Evolutionary conservation across 2,329 filamentous ascomycete genomes (phyloP).

Genomic region (Lachnellula arida): DNA sequence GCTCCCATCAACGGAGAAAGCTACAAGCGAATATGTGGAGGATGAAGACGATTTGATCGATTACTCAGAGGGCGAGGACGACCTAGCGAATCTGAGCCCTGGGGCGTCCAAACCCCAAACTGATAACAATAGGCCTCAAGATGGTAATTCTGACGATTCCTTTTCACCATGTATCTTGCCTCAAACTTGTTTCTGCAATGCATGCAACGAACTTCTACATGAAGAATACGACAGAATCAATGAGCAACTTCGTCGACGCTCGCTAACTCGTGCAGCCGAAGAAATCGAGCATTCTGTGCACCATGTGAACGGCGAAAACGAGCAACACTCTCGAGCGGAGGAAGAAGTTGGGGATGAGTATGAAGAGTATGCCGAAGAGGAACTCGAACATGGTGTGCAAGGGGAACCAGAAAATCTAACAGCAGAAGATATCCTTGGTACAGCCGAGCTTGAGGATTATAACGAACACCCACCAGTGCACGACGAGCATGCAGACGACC

Average conservation of each 20-base stretch:
- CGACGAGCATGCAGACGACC: background rate
- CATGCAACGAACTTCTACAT: slow-evolving; percentile 21
- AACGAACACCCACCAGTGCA: background rate
- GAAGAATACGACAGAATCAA: slow-evolving; percentile 22
- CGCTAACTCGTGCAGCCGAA: slow-evolving; percentile 12
- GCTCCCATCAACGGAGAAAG: background rate
- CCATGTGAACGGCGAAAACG: background rate
- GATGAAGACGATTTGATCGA: slow-evolving; percentile 42
- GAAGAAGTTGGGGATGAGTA: slow-evolving; percentile 21
- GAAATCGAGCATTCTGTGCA: background rate
- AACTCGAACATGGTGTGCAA: background rate
- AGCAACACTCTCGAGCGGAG: slow-evolving; percentile 16
- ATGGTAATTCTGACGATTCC: slow-evolving; percentile 26
- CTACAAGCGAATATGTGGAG: slow-evolving; percentile 8
- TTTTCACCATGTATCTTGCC: slow-evolving; percentile 24
- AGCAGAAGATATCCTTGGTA: background rate
- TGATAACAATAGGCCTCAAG: slow-evolving; percentile 14
- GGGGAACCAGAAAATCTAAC: background rate
- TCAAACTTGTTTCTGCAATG: slow-evolving; percentile 25
- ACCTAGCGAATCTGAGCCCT: background rate
- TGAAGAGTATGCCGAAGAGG: slow-evolving; percentile 2
- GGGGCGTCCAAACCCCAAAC: background rate
- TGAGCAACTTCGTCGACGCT: slow-evolving; percentile 22
- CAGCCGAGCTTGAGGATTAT: background rate
- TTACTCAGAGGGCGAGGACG: slow-evolving; percentile 44